These are phyloP conservation scores for Echinochloa phyllopogon DNA, from an alignment of 176 grass and related monocot genomes.

Conservation along the genomic window DNA sequence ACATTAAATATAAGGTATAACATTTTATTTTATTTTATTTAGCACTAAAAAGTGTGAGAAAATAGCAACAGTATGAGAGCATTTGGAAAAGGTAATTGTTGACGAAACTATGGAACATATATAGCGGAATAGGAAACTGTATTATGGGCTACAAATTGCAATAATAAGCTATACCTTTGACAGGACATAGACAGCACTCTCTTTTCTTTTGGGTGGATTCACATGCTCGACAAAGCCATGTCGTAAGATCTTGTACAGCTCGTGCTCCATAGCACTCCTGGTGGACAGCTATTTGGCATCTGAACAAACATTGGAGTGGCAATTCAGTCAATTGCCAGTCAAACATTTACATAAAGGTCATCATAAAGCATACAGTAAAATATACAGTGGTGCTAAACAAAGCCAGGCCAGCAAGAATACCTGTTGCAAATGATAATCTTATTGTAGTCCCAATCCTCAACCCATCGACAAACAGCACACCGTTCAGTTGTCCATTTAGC, in stretches of 20 bases:
- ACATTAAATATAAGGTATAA: neutral
- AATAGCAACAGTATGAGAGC: neutral
- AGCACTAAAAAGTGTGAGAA: neutral
- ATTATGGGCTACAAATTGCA: neutral
- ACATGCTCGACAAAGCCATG: slow-evolving; percentile 95
- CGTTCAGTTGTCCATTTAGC: slow-evolving; percentile 96
- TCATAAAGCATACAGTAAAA: neutral
- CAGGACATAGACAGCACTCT: slow-evolving; percentile 86
- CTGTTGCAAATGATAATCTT: slow-evolving; percentile 99
- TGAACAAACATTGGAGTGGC: slow-evolving; percentile 47
- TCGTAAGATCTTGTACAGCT: slow-evolving; percentile 71
- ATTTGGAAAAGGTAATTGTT: neutral
- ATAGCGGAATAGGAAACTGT: neutral
- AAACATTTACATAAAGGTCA: slow-evolving; percentile 1
- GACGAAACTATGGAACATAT: slow-evolving; percentile 16
- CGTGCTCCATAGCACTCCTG: slow-evolving; percentile 93
- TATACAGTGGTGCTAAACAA: neutral
- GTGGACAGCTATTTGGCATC: slow-evolving; percentile 94
- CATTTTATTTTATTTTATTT: neutral
- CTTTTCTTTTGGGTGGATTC: slow-evolving; percentile 63
- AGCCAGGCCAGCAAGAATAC: slow-evolving; percentile 38
- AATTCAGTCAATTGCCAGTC: neutral
- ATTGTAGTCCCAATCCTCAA: slow-evolving; percentile 99
- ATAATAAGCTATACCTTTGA: slow-evolving; percentile 72
- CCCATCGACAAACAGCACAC: slow-evolving; percentile 94